Percentiles rank a stretch among this genome's conserved stretches.
phyloP scores from a whole-genome alignment of 1,284 basidiomycete species.

The Cutaneotrichosporon daszewskae region DNA sequence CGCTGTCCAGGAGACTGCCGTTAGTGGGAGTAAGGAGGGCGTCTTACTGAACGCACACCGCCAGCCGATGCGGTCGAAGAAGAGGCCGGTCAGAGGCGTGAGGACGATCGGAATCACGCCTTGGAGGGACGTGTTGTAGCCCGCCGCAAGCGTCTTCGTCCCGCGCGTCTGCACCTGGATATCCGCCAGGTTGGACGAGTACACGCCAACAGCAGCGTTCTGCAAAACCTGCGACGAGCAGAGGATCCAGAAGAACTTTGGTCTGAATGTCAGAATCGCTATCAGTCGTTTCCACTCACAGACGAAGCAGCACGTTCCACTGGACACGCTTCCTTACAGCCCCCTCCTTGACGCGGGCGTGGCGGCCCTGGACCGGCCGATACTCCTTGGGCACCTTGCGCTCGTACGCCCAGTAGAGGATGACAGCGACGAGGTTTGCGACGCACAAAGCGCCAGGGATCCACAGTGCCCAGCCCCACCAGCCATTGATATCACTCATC shows the following conservation, averaged over 20 bases:
- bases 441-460: constrained; percentile 14
- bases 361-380: constrained; percentile 6
- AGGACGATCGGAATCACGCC: constrained; percentile 50
- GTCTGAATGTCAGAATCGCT: too few relatives aligned
- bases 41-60: constrained; percentile 31
- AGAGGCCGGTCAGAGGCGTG: constrained; percentile 42
- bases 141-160: constrained; percentile 43
- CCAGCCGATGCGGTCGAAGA: constrained; percentile 41
- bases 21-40: background rate
- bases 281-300: constrained; percentile 4
- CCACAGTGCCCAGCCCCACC: constrained; percentile 41
- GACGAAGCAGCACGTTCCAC: constrained; percentile 3
- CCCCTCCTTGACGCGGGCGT: constrained; percentile 8
- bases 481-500: constrained; percentile 26
- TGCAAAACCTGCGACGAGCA: constrained; percentile 32
- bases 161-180: constrained; percentile 46
- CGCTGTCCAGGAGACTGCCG: background rate
- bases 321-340: background rate
- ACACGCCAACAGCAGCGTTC: constrained; percentile 44
- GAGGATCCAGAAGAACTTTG: constrained; percentile 40
- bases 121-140: constrained; percentile 47
- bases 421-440: background rate
- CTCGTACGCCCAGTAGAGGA: constrained; percentile 37
- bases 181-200: constrained; percentile 47
- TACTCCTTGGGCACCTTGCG: constrained; percentile 19